Evolutionary conservation across 495 filamentous ascomycete genomes (phyloP).

Genomic region (Evernia prunastri): DNA sequence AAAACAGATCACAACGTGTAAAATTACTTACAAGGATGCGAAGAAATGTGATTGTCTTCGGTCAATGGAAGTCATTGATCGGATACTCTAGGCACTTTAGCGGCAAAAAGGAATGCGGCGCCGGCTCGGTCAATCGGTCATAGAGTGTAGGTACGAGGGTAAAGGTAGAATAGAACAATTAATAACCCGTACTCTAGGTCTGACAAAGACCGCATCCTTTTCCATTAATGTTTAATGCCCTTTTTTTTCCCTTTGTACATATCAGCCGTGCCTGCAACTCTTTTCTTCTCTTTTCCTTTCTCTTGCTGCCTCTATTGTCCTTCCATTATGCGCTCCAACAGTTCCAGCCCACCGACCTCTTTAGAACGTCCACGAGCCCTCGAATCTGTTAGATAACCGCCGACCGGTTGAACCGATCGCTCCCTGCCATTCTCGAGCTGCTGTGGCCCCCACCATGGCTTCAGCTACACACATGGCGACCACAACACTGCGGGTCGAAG

Average conservation of each 20-base stretch:
- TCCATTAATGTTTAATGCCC: background rate
- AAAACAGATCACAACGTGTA: no score
- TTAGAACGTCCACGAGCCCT: background rate
- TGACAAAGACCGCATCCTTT: conserved; percentile 13
- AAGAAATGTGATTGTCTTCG: background rate
- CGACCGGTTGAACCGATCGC: background rate
- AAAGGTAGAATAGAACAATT: conserved; percentile 3
- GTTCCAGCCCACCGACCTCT: background rate
- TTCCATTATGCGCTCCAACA: conserved; percentile 5
- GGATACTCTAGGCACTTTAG: background rate
- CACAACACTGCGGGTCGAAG: conserved; percentile 81
- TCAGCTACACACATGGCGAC: conserved; percentile 64
- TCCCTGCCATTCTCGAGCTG: background rate
- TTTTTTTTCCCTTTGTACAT: conserved; percentile 1
- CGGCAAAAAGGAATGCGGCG: background rate
- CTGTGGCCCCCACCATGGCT: conserved; percentile 19
- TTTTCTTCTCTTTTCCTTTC: background rate
- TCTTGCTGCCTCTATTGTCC: background rate
- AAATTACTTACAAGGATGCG: background rate
- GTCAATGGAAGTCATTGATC: background rate
- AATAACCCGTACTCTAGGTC: background rate
- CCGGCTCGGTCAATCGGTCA: conserved; percentile 4
- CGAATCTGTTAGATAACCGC: background rate
- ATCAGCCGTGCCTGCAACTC: background rate
- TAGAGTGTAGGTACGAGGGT: no score